phyloP scores from a whole-genome alignment of 371 early-diverging fungal genomes.

The Massospora cicadina region DNA sequence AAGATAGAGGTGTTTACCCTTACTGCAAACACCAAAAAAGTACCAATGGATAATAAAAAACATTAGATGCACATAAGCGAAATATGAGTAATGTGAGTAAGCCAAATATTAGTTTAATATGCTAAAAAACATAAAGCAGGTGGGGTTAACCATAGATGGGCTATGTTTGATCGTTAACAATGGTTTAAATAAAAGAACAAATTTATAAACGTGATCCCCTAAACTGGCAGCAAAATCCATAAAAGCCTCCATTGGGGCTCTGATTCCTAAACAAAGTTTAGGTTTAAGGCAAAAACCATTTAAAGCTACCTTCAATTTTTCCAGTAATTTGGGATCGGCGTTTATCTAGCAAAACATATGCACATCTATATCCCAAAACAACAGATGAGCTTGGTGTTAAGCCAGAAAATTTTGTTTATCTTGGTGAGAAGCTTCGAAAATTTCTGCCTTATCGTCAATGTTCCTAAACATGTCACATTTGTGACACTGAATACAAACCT shows the following conservation, averaged over 20 bases:
- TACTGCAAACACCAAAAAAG: too few species aligned
- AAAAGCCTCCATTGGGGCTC: conserved; percentile 1
- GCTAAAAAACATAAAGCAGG: too few species aligned
- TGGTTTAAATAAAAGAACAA: conserved; percentile 10
- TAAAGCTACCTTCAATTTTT: neutral
- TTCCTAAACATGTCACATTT: conserved; percentile 40
- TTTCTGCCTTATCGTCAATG: conserved; percentile 28
- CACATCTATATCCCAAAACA: neutral
- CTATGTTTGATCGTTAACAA: too few species aligned
- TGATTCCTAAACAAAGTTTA: neutral
- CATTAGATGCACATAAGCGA: too few species aligned
- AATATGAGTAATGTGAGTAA: too few species aligned
- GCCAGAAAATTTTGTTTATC: conserved; percentile 28
- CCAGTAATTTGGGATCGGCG: neutral
- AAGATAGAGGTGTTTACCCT: too few species aligned
- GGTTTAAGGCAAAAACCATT: neutral
- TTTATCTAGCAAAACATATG: neutral
- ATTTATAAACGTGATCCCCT: neutral
- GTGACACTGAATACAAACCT: conserved; percentile 27
- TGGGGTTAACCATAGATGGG: too few species aligned
- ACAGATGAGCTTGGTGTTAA: conserved; percentile 18
- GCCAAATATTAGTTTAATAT: too few species aligned
- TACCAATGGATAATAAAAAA: too few species aligned
- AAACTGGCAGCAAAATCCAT: neutral
- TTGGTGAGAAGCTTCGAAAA: conserved; percentile 23